These are phyloP conservation scores for Hygrophila difformis DNA, from an alignment of 257 asterid species.

Conservation along the genomic window DNA sequence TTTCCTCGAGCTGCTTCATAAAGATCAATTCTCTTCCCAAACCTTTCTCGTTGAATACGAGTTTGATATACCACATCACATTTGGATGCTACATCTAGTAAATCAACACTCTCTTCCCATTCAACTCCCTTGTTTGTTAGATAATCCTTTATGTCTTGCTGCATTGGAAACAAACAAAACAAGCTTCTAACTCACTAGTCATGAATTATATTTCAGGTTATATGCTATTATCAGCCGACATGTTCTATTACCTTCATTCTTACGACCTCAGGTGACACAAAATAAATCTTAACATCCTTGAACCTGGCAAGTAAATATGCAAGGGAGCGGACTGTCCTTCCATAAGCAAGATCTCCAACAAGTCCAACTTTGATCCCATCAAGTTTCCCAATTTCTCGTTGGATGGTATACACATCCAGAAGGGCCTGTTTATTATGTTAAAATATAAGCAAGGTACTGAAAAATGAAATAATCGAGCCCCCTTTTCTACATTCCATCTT, in stretches of 20 bases:
- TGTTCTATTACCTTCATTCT: constrained; percentile 66
- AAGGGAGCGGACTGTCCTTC: constrained; percentile 91
- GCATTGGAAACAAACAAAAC: constrained; percentile 13
- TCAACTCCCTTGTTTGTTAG: constrained; percentile 68
- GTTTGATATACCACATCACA: constrained; percentile 85
- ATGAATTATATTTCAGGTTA: neutral
- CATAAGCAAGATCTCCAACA: constrained; percentile 94
- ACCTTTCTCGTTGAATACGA: constrained; percentile 73
- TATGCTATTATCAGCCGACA: neutral
- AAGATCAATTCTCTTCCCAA: constrained; percentile 67
- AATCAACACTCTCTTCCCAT: constrained; percentile 86
- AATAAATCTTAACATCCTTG: constrained; percentile 68
- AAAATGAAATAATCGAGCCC: too few relatives aligned
- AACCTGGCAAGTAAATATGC: constrained; percentile 76
- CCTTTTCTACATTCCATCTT: too few relatives aligned
- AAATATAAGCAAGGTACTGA: too few relatives aligned
- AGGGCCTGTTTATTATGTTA: constrained; percentile 47
- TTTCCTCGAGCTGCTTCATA: constrained; percentile 87
- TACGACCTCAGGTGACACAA: constrained; percentile 84
- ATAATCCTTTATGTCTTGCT: constrained; percentile 87
- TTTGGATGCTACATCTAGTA: constrained; percentile 80
- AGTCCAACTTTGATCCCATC: constrained; percentile 89
- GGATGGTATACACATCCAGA: constrained; percentile 73
- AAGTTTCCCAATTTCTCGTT: constrained; percentile 82
- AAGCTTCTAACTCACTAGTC: neutral